Evolutionary conservation across 2,329 filamentous ascomycete genomes (phyloP), one percentile per base, ranked within the genome.

Genomic region (Fusarium hainanense): DNA sequence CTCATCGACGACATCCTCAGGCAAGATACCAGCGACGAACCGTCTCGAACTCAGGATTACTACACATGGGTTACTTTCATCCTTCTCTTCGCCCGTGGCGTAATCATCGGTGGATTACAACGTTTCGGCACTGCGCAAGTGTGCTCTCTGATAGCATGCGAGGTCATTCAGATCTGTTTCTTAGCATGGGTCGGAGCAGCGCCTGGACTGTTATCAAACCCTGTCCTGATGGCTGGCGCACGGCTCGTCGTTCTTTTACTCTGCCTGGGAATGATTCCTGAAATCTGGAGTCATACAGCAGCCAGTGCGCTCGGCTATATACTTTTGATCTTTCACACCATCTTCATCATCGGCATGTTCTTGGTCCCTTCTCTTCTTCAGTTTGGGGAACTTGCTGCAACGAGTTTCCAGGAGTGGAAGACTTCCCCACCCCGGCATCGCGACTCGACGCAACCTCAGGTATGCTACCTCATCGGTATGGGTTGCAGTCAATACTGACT

Each of bases 241-340:
- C 42, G 72, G 9, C 28, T 72, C 0, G 51, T 21, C 3, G 40
- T 57, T 8, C 28, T 78, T 30, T 72, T 78, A 40, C 28, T 75
- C 4, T 74, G 55, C 4, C 77, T 88, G 16, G 78, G 87, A 13
- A 82, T 89, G 56, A 82, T 84, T 23, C 84, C 89, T 0, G 91
- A 91, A 66, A 84, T 92, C 23, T 88, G 89, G 2, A 87, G 87
- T 3, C 83, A 89, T 68, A 80, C 84, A 3, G 80, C 87, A 1
- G 89, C 88, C 70, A 89, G 90, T 18, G 92, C 88, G 85, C 87
- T 93, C 44, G 91, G 90, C 11, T 93, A 93, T 74, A 81, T 87
- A 16, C 89, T 92, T 41, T 81, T 93, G 20, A 76, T 89, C 3
- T 81, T 92, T 7, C 91, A 93, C 76, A 88, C 84, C 4, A 79